phyloP scores from a whole-genome alignment of 2,329 filamentous ascomycete genomes.

The Magnaporthiopsis rhizophila region DNA sequence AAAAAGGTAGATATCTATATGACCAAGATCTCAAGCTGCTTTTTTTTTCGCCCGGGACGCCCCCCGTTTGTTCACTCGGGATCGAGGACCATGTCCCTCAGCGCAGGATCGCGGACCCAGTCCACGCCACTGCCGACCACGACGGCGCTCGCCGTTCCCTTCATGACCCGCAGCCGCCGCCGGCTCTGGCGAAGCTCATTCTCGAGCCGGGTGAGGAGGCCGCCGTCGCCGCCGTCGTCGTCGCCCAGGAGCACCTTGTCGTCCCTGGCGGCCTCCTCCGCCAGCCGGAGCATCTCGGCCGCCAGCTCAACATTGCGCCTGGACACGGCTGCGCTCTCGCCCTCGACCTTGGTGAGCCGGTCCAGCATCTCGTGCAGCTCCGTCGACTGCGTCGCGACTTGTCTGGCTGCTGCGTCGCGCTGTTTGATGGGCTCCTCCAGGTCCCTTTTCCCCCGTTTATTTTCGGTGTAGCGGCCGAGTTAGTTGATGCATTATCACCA shows the following conservation, averaged over 20 bases:
- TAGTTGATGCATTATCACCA: constrained; percentile 2
- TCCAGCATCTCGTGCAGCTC: constrained; percentile 42
- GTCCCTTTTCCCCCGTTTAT: constrained; percentile 47
- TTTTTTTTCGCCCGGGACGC: background rate
- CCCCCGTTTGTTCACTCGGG: constrained; percentile 28
- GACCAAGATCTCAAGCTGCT: background rate
- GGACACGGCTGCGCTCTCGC: constrained; percentile 47
- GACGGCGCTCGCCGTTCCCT: constrained; percentile 69
- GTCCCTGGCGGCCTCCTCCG: constrained; percentile 44
- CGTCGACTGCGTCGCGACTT: constrained; percentile 51
- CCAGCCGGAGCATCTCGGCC: constrained; percentile 53
- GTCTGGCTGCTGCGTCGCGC: constrained; percentile 59
- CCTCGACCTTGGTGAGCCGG: constrained; percentile 48
- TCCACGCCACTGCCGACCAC: constrained; percentile 76
- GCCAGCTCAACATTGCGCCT: constrained; percentile 57
- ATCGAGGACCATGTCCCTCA: constrained; percentile 67
- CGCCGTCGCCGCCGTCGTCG: constrained; percentile 31
- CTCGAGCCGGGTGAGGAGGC: constrained; percentile 52
- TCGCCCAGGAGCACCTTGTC: constrained; percentile 42
- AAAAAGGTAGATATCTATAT: background rate
- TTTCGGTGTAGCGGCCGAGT: background rate
- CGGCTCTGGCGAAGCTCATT: constrained; percentile 52
- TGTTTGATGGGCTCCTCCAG: constrained; percentile 58
- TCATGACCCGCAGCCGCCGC: constrained; percentile 65
- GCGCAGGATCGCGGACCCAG: constrained; percentile 62